Evolutionary conservation across 345 rosid species (phyloP).

Genomic region (Syzygium oleosum): DNA sequence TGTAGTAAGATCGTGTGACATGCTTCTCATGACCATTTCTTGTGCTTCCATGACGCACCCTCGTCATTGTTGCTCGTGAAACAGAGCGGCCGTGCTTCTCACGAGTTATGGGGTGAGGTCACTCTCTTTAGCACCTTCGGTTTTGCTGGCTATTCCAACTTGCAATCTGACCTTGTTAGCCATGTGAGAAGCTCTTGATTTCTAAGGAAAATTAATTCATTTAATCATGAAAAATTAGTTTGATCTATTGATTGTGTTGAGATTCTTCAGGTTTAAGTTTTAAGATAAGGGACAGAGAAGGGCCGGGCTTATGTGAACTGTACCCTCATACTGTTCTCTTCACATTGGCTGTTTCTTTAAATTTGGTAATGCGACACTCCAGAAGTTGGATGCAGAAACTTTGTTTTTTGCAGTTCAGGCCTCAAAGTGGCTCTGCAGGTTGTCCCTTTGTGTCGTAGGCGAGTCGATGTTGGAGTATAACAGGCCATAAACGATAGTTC

Average conservation of each 20-base stretch:
- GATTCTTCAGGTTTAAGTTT: neutral
- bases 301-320: neutral
- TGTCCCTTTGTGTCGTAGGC: too few relatives aligned
- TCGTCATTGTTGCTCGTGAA: neutral
- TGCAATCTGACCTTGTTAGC: neutral
- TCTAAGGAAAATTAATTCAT: neutral
- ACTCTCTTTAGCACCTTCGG: neutral
- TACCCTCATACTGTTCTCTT: too few relatives aligned
- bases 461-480: too few relatives aligned
- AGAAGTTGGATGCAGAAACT: too few relatives aligned
- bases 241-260: neutral
- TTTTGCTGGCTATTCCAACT: neutral
- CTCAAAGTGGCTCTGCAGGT: too few relatives aligned
- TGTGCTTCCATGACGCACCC: neutral
- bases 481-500: too few relatives aligned
- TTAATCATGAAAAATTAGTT: too few relatives aligned
- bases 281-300: neutral
- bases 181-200: neutral
- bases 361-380: too few relatives aligned
- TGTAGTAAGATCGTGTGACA: accelerated
- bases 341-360: too few relatives aligned
- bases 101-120: neutral
- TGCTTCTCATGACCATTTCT: too few relatives aligned
- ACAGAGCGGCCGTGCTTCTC: neutral
- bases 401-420: too few relatives aligned